These are phyloP conservation scores for Phalaenopsis hybrid DNA, from an alignment of 116 monocot genomes.

Conservation along the genomic window DNA sequence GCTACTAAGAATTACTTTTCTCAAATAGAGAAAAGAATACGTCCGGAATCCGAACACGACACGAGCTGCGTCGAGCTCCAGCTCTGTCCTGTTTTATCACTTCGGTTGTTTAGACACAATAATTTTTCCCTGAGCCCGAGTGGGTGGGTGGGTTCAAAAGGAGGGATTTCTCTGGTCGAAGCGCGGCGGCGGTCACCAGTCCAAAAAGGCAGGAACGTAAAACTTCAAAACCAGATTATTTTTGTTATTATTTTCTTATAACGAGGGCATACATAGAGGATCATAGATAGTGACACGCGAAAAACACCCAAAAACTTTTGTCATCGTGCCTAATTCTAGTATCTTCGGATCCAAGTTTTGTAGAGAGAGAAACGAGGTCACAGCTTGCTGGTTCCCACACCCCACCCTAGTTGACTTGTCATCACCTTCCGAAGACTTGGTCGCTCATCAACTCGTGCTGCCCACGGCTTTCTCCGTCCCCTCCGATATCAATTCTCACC, in stretches of 20 bases:
- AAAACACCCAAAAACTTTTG: neutral
- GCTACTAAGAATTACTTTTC: too few relatives aligned
- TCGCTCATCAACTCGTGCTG: neutral
- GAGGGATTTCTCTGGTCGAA: neutral
- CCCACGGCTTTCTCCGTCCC: conserved; percentile 5
- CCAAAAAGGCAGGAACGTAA: neutral
- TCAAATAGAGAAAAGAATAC: too few relatives aligned
- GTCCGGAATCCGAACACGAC: too few relatives aligned
- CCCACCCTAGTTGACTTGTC: neutral
- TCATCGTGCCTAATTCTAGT: neutral
- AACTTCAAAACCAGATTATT: neutral
- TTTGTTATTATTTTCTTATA: too few relatives aligned
- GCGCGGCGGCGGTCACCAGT: neutral
- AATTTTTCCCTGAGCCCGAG: too few relatives aligned
- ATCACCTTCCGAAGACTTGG: neutral
- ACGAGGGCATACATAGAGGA: neutral
- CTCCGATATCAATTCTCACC: neutral
- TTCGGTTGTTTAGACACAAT: too few relatives aligned
- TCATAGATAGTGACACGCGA: neutral
- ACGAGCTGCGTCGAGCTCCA: too few relatives aligned
- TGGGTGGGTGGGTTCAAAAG: neutral
- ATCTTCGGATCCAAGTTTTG: neutral
- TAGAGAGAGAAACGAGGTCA: neutral
- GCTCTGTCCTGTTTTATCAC: too few relatives aligned
- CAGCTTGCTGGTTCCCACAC: neutral